Conservation (phyloP, 495 filamentous ascomycete genomes). For the Penicillium turbatum region DNA sequence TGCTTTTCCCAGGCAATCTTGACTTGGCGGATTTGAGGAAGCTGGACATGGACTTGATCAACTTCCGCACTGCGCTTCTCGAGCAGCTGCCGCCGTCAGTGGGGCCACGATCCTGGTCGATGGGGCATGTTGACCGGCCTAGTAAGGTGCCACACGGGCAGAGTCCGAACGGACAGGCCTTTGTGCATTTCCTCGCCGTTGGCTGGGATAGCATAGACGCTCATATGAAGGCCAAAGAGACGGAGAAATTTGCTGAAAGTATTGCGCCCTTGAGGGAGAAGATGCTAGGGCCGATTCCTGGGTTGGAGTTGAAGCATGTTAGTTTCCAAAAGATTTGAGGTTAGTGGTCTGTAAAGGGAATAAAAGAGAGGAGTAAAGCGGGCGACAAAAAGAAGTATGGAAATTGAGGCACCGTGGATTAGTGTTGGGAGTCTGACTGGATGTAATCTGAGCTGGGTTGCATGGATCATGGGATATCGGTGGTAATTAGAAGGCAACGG, state of each 20-base stretch:
- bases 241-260: constrained; percentile 39
- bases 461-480: background rate
- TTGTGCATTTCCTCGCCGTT: constrained; percentile 35
- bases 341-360: background rate
- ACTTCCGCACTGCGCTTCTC: constrained; percentile 33
- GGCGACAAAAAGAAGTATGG: background rate
- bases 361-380: background rate
- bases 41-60: constrained; percentile 26
- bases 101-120: constrained; percentile 38
- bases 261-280: constrained; percentile 38
- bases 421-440: background rate
- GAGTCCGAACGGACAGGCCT: constrained; percentile 35
- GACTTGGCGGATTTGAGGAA: constrained; percentile 16
- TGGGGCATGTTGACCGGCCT: constrained; percentile 41
- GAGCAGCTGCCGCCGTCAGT: constrained; percentile 30
- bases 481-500: constrained; percentile 4
- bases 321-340: constrained; percentile 32
- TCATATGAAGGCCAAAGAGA: constrained; percentile 45
- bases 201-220: constrained; percentile 55
- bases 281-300: constrained; percentile 32
- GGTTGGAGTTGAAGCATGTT: constrained; percentile 43
- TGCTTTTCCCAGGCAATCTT: constrained; percentile 31
- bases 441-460: constrained; percentile 2
- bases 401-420: background rate
- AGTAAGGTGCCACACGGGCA: constrained; percentile 34